phyloP scores from a whole-genome alignment of 805 yeast genomes.

The Metschnikowia amazonensis region DNA sequence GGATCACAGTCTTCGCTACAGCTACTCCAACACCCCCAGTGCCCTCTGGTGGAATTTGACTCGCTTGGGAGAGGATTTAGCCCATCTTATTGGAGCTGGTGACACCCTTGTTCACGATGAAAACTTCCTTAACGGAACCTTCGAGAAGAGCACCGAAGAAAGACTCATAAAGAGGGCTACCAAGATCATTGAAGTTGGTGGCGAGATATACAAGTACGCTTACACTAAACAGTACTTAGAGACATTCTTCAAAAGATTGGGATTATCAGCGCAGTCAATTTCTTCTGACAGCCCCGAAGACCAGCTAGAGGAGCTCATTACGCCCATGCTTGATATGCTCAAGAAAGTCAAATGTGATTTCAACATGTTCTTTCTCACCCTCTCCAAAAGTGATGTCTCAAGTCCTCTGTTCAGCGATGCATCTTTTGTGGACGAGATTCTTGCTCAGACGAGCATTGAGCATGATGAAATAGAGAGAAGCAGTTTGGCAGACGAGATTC shows the following conservation, averaged over 20 bases:
- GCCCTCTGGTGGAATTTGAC: conserved; percentile 92
- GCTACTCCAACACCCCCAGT: conserved; percentile 79
- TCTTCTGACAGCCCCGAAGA: conserved; percentile 32
- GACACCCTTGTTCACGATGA: conserved; percentile 42
- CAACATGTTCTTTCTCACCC: conserved; percentile 67
- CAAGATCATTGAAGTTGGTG: conserved; percentile 57
- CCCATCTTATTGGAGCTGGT: conserved; percentile 76
- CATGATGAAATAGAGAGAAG: conserved; percentile 26
- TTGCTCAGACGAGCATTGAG: conserved; percentile 17
- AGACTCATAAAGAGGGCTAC: conserved; percentile 58
- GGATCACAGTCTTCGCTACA: conserved; percentile 67
- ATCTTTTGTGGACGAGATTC: conserved; percentile 19
- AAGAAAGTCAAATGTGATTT: conserved; percentile 66
- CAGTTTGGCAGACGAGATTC: conserved; percentile 39
- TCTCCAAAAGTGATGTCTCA: conserved; percentile 48
- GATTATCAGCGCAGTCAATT: conserved; percentile 45
- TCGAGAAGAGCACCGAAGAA: conserved; percentile 48
- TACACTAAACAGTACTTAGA: conserved; percentile 58
- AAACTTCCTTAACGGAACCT: conserved; percentile 17
- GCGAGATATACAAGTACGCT: conserved; percentile 59
- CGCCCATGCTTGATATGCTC: conserved; percentile 60
- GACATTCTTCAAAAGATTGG: conserved; percentile 63
- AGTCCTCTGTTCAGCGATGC: conserved; percentile 10
- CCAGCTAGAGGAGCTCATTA: conserved; percentile 44
- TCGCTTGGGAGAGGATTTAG: conserved; percentile 78